phyloP scores from a whole-genome alignment of 2,329 filamentous ascomycete genomes.

The Phialophora macrospora region DNA sequence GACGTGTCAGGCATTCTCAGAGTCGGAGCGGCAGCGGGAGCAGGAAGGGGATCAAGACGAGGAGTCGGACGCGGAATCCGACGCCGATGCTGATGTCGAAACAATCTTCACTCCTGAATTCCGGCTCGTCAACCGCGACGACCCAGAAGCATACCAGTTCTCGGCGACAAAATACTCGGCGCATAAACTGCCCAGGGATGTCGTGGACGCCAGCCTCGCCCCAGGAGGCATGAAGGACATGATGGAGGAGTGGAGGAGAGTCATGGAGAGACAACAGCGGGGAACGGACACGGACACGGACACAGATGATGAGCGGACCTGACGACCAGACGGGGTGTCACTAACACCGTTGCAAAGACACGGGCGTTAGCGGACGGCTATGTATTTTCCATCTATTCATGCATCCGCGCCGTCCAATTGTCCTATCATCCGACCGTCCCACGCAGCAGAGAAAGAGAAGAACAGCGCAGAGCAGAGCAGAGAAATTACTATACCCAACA shows the following conservation, averaged over 20 bases:
- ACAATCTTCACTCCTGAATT: constrained; percentile 72
- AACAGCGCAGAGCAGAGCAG: neutral
- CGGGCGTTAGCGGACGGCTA: neutral
- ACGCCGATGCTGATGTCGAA: constrained; percentile 24
- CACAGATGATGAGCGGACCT: constrained; percentile 17
- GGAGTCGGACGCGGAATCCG: neutral
- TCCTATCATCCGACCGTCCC: neutral
- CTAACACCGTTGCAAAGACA: neutral
- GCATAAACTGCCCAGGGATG: constrained; percentile 92
- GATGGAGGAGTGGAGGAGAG: constrained; percentile 73
- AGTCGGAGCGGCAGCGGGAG: neutral
- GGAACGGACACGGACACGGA: constrained; percentile 49
- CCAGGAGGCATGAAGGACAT: constrained; percentile 79
- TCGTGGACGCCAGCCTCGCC: constrained; percentile 71
- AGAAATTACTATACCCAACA: too few relatives aligned
- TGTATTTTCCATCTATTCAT: neutral
- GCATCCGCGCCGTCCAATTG: neutral
- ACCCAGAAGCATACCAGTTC: constrained; percentile 88
- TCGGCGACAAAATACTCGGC: constrained; percentile 86
- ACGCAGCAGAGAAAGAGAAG: neutral
- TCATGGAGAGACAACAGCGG: constrained; percentile 51
- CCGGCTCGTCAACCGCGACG: constrained; percentile 78
- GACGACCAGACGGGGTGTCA: neutral
- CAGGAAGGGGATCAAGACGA: neutral
- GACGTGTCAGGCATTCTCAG: neutral